Evolutionary conservation across 768 basidiomycete species (phyloP).

Genomic region (Hypholoma fasciculare): DNA sequence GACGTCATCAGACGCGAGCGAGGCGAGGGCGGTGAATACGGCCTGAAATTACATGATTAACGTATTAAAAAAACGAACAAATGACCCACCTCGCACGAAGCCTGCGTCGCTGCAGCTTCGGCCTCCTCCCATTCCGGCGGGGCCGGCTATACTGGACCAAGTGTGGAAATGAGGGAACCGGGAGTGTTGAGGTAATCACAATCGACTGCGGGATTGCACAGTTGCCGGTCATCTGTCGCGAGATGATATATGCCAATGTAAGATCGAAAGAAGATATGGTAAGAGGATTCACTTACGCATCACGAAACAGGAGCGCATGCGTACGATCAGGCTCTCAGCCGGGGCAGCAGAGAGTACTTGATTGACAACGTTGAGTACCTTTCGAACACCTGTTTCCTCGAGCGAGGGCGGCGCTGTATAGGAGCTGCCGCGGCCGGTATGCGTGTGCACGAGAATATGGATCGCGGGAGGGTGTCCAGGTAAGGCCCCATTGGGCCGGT

Average conservation of each 20-base stretch:
- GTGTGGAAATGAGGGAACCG: slow-evolving; percentile 46
- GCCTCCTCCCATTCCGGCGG: slow-evolving; percentile 63
- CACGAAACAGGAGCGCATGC: slow-evolving; percentile 74
- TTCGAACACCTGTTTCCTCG: slow-evolving; percentile 50
- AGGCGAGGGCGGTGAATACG: slow-evolving; percentile 69
- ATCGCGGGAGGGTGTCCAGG: not conserved
- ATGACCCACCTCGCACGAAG: slow-evolving; percentile 61
- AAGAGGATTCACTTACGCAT: slow-evolving; percentile 29
- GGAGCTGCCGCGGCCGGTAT: not conserved
- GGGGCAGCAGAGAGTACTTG: slow-evolving; percentile 44
- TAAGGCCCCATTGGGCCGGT: slow-evolving; percentile 69
- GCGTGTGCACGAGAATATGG: slow-evolving; percentile 5
- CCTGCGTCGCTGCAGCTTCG: slow-evolving; percentile 57
- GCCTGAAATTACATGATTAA: slow-evolving; percentile 42
- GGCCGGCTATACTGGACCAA: slow-evolving; percentile 45
- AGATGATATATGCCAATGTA: slow-evolving; percentile 48
- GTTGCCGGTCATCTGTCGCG: slow-evolving; percentile 64
- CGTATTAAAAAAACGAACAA: not conserved
- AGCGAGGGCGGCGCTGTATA: slow-evolving; percentile 10
- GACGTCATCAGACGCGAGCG: slow-evolving; percentile 73
- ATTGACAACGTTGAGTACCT: slow-evolving; percentile 72
- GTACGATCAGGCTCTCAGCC: slow-evolving; percentile 38
- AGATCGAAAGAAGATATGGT: not conserved
- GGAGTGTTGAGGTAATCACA: slow-evolving; percentile 64
- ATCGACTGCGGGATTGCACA: slow-evolving; percentile 72